These are phyloP conservation scores for Teratosphaeria epicoccoides DNA, from an alignment of 2,329 filamentous ascomycete genomes.

Conservation along the genomic window DNA sequence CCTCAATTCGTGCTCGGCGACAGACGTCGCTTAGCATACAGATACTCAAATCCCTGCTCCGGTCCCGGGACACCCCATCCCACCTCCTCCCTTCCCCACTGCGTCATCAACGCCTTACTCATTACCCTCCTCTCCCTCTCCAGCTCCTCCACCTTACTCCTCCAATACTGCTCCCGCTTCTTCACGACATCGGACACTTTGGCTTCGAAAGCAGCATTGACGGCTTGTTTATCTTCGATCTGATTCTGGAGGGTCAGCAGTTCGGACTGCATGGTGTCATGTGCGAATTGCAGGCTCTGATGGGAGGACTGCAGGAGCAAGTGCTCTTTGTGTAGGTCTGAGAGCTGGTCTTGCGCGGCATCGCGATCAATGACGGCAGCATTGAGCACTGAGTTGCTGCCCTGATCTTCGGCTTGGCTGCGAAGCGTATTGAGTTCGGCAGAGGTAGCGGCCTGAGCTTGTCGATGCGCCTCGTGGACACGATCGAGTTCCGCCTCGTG, in stretches of 20 bases:
- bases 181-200: slow-evolving; percentile 13
- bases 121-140: slow-evolving; percentile 23
- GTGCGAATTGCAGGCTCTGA: not conserved
- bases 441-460: not conserved
- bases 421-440: slow-evolving; percentile 3
- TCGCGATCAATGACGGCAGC: slow-evolving; percentile 19
- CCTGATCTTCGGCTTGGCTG: slow-evolving; percentile 10
- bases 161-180: slow-evolving; percentile 17
- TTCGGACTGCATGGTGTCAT: slow-evolving; percentile 1
- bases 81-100: slow-evolving; percentile 59
- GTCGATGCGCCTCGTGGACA: slow-evolving; percentile 9
- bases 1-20: not conserved
- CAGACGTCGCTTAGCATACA: slow-evolving; percentile 10
- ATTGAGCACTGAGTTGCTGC: slow-evolving; percentile 16
- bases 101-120: slow-evolving; percentile 54
- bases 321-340: not conserved
- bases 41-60: slow-evolving; percentile 26
- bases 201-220: slow-evolving; percentile 17
- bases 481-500: slow-evolving; percentile 15
- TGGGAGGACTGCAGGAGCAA: slow-evolving; percentile 2
- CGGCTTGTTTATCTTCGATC: not conserved
- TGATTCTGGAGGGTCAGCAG: slow-evolving; percentile 2
- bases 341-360: slow-evolving; percentile 13
- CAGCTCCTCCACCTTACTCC: slow-evolving; percentile 13
- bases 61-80: slow-evolving; percentile 16